A percentile compares a stretch with the other conserved stretches of the same genome.
Conservation (phyloP, 1,284 basidiomycete genomes). For the Apiotrichum gamsii region DNA sequence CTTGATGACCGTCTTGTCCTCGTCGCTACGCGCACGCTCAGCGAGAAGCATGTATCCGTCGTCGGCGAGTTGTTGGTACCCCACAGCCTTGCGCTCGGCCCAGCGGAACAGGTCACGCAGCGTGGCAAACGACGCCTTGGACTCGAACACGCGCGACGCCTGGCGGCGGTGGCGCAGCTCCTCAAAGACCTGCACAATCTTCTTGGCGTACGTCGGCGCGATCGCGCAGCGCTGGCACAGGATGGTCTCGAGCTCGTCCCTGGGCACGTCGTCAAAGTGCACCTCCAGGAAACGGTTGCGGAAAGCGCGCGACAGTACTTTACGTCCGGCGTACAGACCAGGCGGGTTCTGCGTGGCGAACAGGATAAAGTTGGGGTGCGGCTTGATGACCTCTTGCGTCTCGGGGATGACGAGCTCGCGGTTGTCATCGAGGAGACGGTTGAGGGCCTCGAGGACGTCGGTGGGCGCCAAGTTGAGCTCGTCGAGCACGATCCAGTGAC, state of each 20-base stretch:
- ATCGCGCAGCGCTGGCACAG: slow-evolving; percentile 81
- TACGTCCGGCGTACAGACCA: slow-evolving; percentile 93
- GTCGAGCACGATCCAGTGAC: slow-evolving; percentile 98
- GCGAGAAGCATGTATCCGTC: slow-evolving; percentile 98
- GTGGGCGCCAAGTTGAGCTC: slow-evolving; percentile 97
- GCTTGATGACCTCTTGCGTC: slow-evolving; percentile 88
- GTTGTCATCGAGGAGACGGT: slow-evolving; percentile 94
- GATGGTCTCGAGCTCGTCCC: slow-evolving; percentile 87
- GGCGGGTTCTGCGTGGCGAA: slow-evolving; percentile 99
- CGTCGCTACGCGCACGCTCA: slow-evolving; percentile 74
- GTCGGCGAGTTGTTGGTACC: slow-evolving; percentile 87
- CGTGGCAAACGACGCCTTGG: slow-evolving; percentile 93
- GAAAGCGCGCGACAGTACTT: slow-evolving; percentile 91
- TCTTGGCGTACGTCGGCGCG: slow-evolving; percentile 83
- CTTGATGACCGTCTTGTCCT: slow-evolving; percentile 85
- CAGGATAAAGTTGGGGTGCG: slow-evolving; percentile 94
- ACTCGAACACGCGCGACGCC: slow-evolving; percentile 88
- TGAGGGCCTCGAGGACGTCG: slow-evolving; percentile 95
- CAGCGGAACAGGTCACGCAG: slow-evolving; percentile 96
- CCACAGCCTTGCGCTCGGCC: slow-evolving; percentile 81
- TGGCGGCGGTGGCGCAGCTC: slow-evolving; percentile 91
- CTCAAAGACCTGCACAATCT: slow-evolving; percentile 85
- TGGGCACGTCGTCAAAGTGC: slow-evolving; percentile 95
- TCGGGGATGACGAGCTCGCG: slow-evolving; percentile 94
- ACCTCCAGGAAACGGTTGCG: slow-evolving; percentile 98